Percentiles rank a stretch among this genome's conserved stretches.
Evolutionary conservation across 2,329 filamentous ascomycete species (phyloP).

Genomic region (Tolypocladium endophyticum): DNA sequence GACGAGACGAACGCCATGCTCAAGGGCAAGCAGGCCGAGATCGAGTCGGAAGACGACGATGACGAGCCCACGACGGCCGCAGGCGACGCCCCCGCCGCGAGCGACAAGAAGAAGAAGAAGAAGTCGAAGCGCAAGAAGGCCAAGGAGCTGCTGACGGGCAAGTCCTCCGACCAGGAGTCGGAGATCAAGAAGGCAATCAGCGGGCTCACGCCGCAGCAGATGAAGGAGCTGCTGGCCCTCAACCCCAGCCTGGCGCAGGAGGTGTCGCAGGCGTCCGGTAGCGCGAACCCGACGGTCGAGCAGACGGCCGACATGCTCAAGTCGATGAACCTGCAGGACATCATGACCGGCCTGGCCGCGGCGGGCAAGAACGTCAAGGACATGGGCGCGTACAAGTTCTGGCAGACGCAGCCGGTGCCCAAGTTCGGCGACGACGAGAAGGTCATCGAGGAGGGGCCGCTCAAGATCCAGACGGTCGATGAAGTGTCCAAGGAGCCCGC

Average conservation of each 20-base stretch:
- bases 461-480: slow-evolving; percentile 69
- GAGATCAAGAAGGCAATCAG: slow-evolving; percentile 40
- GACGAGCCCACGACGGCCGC: slow-evolving; percentile 30
- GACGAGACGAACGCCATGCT: slow-evolving; percentile 34
- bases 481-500: slow-evolving; percentile 69
- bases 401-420: slow-evolving; percentile 92
- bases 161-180: slow-evolving; percentile 24
- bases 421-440: slow-evolving; percentile 56
- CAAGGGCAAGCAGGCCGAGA: slow-evolving; percentile 34
- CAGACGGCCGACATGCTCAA: slow-evolving; percentile 43
- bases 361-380: slow-evolving; percentile 87
- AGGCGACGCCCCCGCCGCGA: slow-evolving; percentile 15
- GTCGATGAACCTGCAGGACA: slow-evolving; percentile 57
- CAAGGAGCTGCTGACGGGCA: slow-evolving; percentile 31
- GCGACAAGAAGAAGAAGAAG: slow-evolving; percentile 56
- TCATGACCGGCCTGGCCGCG: slow-evolving; percentile 65
- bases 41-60: slow-evolving; percentile 37
- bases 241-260: slow-evolving; percentile 64
- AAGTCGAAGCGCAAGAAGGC: slow-evolving; percentile 55
- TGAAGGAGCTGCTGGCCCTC: slow-evolving; percentile 57
- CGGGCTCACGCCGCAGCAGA: slow-evolving; percentile 43
- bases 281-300: slow-evolving; percentile 24
- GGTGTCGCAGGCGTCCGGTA: slow-evolving; percentile 23
- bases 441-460: slow-evolving; percentile 65
- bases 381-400: slow-evolving; percentile 97